Percentiles rank a stretch among this genome's conserved stretches.
These are phyloP conservation scores for Salvia sclarea DNA, from an alignment of 305 asterid genomes.

Conservation along the genomic window DNA sequence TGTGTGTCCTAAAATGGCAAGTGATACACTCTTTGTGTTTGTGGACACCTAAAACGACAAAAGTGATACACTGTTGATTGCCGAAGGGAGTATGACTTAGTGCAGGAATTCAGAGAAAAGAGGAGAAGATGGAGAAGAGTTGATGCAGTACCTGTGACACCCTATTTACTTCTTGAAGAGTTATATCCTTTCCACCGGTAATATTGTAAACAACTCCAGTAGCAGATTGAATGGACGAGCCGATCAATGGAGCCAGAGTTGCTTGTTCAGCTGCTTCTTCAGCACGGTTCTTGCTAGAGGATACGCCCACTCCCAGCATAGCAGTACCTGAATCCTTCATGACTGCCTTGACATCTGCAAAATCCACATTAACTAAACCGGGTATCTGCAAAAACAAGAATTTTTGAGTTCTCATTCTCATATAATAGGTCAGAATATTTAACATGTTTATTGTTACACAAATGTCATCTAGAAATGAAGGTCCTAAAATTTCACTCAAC, in stretches of 20 bases:
- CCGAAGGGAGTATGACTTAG: too few species aligned
- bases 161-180: slow-evolving; percentile 92
- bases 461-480: neutral
- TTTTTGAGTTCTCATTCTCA: slow-evolving; percentile 17
- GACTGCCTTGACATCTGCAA: slow-evolving; percentile 95
- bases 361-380: slow-evolving; percentile 95
- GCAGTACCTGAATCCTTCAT: slow-evolving; percentile 99
- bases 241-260: slow-evolving; percentile 82
- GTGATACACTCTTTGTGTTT: too few species aligned
- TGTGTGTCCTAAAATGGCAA: too few species aligned
- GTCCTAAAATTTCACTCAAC: neutral
- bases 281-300: slow-evolving; percentile 96
- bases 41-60: too few species aligned
- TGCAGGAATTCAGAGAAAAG: neutral
- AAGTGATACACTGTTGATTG: too few species aligned
- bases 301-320: slow-evolving; percentile 97
- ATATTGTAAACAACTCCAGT: slow-evolving; percentile 92
- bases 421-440: neutral
- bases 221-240: slow-evolving; percentile 86
- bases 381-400: slow-evolving; percentile 65
- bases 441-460: neutral
- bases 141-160: slow-evolving; percentile 76
- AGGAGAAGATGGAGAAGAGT: neutral
- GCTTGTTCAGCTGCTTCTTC: slow-evolving; percentile 98
- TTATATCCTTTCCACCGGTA: slow-evolving; percentile 96